These are phyloP conservation scores for Thielaviopsis euricoi DNA, from an alignment of 2,329 filamentous ascomycete genomes.

Conservation along the genomic window DNA sequence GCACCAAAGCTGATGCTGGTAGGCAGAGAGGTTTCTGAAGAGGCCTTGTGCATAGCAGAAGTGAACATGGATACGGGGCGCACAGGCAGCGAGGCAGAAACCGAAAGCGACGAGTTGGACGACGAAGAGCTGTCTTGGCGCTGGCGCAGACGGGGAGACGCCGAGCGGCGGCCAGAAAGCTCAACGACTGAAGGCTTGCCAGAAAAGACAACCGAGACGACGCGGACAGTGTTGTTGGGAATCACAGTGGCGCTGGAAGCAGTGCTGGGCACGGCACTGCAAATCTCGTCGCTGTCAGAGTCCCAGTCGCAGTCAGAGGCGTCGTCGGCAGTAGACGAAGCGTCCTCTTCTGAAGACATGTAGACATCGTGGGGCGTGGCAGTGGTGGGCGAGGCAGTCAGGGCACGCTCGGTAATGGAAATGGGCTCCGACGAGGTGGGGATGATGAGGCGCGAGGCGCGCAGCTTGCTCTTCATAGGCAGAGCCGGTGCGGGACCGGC, in stretches of 20 bases:
- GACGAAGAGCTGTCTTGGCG: constrained; percentile 17
- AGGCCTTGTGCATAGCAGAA: not conserved
- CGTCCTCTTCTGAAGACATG: constrained; percentile 49
- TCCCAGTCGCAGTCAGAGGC: constrained; percentile 39
- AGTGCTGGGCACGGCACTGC: constrained; percentile 1
- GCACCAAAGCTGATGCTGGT: not conserved
- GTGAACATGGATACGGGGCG: constrained; percentile 10
- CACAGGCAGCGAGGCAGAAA: constrained; percentile 14
- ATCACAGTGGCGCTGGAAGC: constrained; percentile 13
- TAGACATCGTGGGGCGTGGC: constrained; percentile 39
- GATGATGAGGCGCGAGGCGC: constrained; percentile 26
- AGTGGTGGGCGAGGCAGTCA: constrained; percentile 11
- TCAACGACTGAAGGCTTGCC: constrained; percentile 43
- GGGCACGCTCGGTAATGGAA: constrained; percentile 13
- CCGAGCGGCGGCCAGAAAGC: constrained; percentile 20
- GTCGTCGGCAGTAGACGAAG: constrained; percentile 43
- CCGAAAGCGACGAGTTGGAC: constrained; percentile 16
- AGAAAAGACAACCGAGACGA: constrained; percentile 41
- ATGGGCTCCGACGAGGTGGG: not conserved
- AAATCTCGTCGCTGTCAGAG: constrained; percentile 22
- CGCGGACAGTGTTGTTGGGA: constrained; percentile 37
- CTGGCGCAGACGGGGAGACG: constrained; percentile 19
- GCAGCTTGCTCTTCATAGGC: constrained; percentile 27
- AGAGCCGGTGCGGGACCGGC: constrained; percentile 21
- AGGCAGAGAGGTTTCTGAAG: constrained; percentile 12